phyloP scores from a whole-genome alignment of 306 rosid species.

The Rubus idaeus region DNA sequence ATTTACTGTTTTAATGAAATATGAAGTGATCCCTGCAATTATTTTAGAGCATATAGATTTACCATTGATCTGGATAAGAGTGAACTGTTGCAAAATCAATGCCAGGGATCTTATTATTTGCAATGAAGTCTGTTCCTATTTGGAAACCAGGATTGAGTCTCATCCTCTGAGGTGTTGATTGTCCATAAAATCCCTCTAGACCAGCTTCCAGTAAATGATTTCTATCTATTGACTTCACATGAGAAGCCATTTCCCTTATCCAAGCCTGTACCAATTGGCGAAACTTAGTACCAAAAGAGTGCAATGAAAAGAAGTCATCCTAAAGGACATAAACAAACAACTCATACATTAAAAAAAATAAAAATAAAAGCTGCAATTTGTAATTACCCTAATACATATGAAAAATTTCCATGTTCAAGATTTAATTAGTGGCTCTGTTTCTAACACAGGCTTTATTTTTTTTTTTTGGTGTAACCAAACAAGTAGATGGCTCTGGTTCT shows the following conservation, averaged over 20 bases:
- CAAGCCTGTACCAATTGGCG: constrained; percentile 51
- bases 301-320: neutral
- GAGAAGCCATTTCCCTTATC: constrained; percentile 87
- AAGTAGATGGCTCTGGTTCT: too few relatives aligned
- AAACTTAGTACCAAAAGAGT: neutral
- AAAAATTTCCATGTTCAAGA: too few relatives aligned
- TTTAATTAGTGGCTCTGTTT: too few relatives aligned
- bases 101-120: constrained; percentile 56
- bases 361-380: neutral
- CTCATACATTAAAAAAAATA: neutral
- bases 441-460: too few relatives aligned
- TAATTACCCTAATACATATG: neutral
- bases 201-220: constrained; percentile 89
- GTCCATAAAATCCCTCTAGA: constrained; percentile 88
- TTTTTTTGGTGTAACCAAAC: too few relatives aligned
- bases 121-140: constrained; percentile 80
- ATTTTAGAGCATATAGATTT: constrained; percentile 2
- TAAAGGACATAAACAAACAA: neutral
- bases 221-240: constrained; percentile 83
- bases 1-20: neutral
- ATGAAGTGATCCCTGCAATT: neutral
- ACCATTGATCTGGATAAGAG: constrained; percentile 96
- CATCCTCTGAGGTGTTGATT: constrained; percentile 68
- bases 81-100: constrained; percentile 90
- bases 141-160: constrained; percentile 60